Conservation (phyloP, 108 stramenopile species). For the Pseudonitzschia delicatissima region DNA sequence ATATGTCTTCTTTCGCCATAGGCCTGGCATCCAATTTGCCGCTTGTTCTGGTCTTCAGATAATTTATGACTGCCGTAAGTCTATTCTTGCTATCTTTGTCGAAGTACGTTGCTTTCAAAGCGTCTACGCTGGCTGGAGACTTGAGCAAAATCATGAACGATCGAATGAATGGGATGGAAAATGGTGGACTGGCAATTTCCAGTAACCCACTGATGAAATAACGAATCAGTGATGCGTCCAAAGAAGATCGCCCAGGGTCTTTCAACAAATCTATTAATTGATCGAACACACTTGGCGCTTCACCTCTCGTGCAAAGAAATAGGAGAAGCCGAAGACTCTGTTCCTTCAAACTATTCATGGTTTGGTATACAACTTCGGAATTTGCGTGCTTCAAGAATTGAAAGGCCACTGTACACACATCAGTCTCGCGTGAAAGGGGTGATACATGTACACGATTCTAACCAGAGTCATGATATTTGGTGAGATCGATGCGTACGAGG, state of each 20-base stretch:
- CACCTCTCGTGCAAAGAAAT: slow-evolving; percentile 59
- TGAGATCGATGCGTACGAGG: slow-evolving; percentile 71
- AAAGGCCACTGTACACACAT: slow-evolving; percentile 59
- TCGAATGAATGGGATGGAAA: slow-evolving; percentile 60
- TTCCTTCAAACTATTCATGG: slow-evolving; percentile 82
- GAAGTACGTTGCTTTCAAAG: slow-evolving; percentile 71
- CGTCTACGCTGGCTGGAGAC: slow-evolving; percentile 59
- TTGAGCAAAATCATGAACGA: slow-evolving; percentile 44
- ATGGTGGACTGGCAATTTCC: slow-evolving; percentile 61
- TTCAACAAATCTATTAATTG: slow-evolving; percentile 45
- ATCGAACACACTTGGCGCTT: slow-evolving; percentile 53
- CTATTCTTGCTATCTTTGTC: slow-evolving; percentile 35
- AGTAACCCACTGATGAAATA: slow-evolving; percentile 75
- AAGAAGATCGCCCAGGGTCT: slow-evolving; percentile 42
- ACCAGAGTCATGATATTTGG: slow-evolving; percentile 76
- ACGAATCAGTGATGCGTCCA: slow-evolving; percentile 76
- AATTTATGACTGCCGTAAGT: slow-evolving; percentile 15
- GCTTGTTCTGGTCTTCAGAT: slow-evolving; percentile 24
- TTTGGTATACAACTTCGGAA: slow-evolving; percentile 78
- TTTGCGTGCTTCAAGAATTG: slow-evolving; percentile 72
- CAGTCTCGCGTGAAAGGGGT: slow-evolving; percentile 66
- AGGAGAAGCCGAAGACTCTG: slow-evolving; percentile 77
- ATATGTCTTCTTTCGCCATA: slow-evolving; percentile 18
- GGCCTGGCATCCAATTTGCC: slow-evolving; percentile 13
- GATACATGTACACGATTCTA: slow-evolving; percentile 54